Conservation (phyloP, 306 rosid species). For the Medicago arabica region DNA sequence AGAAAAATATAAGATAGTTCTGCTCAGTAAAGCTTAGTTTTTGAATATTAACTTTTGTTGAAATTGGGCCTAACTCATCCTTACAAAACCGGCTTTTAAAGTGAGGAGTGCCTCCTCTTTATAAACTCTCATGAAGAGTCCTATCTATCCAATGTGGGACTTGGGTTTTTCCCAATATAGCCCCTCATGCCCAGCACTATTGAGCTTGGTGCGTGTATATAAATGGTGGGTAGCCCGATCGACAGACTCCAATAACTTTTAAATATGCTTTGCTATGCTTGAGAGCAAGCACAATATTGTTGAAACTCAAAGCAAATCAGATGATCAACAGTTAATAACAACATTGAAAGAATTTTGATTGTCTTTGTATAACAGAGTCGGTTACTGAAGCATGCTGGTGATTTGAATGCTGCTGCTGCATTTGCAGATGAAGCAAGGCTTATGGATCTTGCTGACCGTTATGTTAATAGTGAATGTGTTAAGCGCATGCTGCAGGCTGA, state of each 20-base stretch:
- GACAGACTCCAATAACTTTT: not conserved
- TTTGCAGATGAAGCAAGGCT: slow-evolving; percentile 98
- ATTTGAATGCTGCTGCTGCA: slow-evolving; percentile 93
- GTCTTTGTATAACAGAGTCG: slow-evolving; percentile 77
- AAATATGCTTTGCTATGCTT: slow-evolving; percentile 1
- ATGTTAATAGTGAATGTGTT: slow-evolving; percentile 94
- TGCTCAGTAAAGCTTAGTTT: not conserved
- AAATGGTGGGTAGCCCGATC: too few relatives aligned
- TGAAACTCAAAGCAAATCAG: not conserved
- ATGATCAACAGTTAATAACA: slow-evolving; percentile 16
- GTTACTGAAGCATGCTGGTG: slow-evolving; percentile 98
- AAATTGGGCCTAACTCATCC: too few relatives aligned
- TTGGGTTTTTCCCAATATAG: too few relatives aligned
- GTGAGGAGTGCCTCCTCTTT: too few relatives aligned
- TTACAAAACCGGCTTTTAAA: too few relatives aligned
- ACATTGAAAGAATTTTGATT: slow-evolving; percentile 33
- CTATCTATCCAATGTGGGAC: too few relatives aligned
- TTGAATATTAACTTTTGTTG: not conserved
- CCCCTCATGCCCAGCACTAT: too few relatives aligned
- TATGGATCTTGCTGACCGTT: slow-evolving; percentile 99
- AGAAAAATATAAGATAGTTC: not conserved
- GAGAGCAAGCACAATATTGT: not conserved
- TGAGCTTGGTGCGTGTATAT: too few relatives aligned
- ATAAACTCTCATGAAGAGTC: too few relatives aligned
- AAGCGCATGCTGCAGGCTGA: slow-evolving; percentile 99